Evolutionary conservation across 345 rosid genomes (phyloP).

Genomic region (Salix purpurea): DNA sequence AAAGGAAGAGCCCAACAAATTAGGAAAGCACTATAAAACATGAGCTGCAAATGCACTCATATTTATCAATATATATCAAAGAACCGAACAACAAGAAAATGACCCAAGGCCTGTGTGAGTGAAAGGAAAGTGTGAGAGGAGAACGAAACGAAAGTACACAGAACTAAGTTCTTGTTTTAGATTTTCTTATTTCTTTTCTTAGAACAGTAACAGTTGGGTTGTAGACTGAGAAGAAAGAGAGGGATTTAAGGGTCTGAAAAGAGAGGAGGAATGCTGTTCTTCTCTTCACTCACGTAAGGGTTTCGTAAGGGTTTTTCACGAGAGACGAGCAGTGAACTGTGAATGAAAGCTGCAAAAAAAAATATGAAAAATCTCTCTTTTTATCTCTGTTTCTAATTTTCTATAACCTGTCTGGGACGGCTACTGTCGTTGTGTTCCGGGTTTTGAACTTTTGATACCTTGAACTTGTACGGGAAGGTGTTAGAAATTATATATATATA

Average conservation of each 20-base stretch:
- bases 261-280: slow-evolving; percentile 20
- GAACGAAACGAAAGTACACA: slow-evolving; percentile 9
- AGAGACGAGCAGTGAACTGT: slow-evolving; percentile 53
- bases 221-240: neutral
- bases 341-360: slow-evolving; percentile 42
- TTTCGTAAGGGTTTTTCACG: slow-evolving; percentile 41
- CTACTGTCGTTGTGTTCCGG: slow-evolving; percentile 1
- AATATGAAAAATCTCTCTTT: too few species aligned
- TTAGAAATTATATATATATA: too few species aligned
- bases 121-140: neutral
- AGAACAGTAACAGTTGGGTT: neutral
- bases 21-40: slow-evolving; percentile 31
- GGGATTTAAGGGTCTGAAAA: slow-evolving; percentile 33
- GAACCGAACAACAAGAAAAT: slow-evolving; percentile 40
- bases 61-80: neutral
- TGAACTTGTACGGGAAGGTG: too few species aligned
- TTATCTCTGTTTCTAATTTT: neutral
- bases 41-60: slow-evolving; percentile 23
- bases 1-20: slow-evolving; percentile 8
- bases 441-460: too few species aligned
- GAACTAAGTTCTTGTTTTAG: slow-evolving; percentile 16
- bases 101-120: slow-evolving; percentile 12
- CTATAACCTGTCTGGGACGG: neutral
- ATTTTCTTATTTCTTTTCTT: neutral
- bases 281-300: slow-evolving; percentile 22